Base-by-base conservation (phyloP, 176 grass and related monocot species). In the Musa acuminata region DNA sequence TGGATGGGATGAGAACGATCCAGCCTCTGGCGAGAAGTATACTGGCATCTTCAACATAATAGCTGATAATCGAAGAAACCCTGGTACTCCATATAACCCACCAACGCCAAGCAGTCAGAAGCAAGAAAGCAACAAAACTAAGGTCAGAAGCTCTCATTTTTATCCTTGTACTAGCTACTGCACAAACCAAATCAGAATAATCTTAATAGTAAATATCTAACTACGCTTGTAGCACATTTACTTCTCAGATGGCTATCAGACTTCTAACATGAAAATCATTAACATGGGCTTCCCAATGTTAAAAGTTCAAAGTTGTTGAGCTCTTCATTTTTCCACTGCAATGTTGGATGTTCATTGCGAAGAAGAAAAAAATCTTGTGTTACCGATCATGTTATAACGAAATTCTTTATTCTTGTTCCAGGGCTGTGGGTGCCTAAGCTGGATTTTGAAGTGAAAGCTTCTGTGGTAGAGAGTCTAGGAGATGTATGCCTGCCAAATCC, bases 1-100 rank as follows among this genome's bases (percentile, higher is more conserved):
- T 76, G 88, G 76, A 8, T 90, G 88, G 88, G 88, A 90, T 73
- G 88, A 84, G 55, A 62, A 67, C 55, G 81, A 87, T 52, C 84
- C 88, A 21, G 82, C 14, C 62, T 87, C 88, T 9, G 88, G 88
- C 1, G 88, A 90, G 74, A 84, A 82, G 19, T 90, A 77, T 59
- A 90, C 84, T 5, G 84, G 84, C 60, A 90, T 90, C 72, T 90
- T 90, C 75, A 84, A 87, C 19, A 2, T 43, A 51, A 70, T 70
- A 21, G 67, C 67, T 70, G 67, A 70, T 8, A 70, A 51, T 8
- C 35, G 35, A 70, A 70, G 48, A 50, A 70, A 35, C 51, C 67
- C 67, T 11, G 67, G 67, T 19, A 51, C 67, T n/a, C 48, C 48
- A 25, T 70, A 70, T 51, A 13, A 70, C 16, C 67, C 35, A 51